Conservation (phyloP, 495 filamentous ascomycete genomes). For the Bacidia gigantensis region DNA sequence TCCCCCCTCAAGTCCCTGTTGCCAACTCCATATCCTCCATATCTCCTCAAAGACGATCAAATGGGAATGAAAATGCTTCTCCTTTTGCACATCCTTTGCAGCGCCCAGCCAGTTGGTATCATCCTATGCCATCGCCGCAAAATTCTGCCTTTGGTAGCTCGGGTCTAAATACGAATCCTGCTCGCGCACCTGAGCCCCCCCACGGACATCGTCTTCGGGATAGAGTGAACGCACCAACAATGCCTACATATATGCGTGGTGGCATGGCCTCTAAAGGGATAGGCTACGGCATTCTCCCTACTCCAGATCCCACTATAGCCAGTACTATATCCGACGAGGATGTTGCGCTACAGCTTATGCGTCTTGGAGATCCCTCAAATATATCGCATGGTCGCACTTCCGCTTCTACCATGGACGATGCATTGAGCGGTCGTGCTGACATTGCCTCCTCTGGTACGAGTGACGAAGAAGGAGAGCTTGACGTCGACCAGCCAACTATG, state of each 20-base stretch:
- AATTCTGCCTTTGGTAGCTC: slow-evolving; percentile 46
- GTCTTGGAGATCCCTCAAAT: slow-evolving; percentile 81
- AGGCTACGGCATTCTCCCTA: slow-evolving; percentile 57
- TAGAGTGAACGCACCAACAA: slow-evolving; percentile 26
- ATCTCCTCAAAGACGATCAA: slow-evolving; percentile 71
- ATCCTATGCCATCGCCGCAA: slow-evolving; percentile 65
- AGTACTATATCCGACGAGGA: slow-evolving; percentile 97
- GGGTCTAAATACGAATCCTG: slow-evolving; percentile 30
- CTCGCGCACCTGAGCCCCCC: slow-evolving; percentile 42
- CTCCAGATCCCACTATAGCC: slow-evolving; percentile 84
- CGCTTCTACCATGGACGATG: slow-evolving; percentile 86
- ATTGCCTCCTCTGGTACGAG: slow-evolving; percentile 71
- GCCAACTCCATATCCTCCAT: slow-evolving; percentile 81
- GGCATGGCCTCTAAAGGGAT: slow-evolving; percentile 29
- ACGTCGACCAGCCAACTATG: slow-evolving; percentile 37
- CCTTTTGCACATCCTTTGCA: slow-evolving; percentile 60
- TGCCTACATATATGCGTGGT: slow-evolving; percentile 22
- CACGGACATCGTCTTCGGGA: slow-evolving; percentile 54
- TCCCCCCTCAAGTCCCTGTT: slow-evolving; percentile 81
- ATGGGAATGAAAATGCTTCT: slow-evolving; percentile 45
- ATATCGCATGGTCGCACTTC: slow-evolving; percentile 82
- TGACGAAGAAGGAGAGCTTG: slow-evolving; percentile 67
- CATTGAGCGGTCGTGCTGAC: slow-evolving; percentile 76
- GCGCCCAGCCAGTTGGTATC: slow-evolving; percentile 57
- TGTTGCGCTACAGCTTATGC: slow-evolving; percentile 90